Evolutionary conservation across 208 protist species (phyloP).

Genomic region (Wallacemonas sp.): DNA sequence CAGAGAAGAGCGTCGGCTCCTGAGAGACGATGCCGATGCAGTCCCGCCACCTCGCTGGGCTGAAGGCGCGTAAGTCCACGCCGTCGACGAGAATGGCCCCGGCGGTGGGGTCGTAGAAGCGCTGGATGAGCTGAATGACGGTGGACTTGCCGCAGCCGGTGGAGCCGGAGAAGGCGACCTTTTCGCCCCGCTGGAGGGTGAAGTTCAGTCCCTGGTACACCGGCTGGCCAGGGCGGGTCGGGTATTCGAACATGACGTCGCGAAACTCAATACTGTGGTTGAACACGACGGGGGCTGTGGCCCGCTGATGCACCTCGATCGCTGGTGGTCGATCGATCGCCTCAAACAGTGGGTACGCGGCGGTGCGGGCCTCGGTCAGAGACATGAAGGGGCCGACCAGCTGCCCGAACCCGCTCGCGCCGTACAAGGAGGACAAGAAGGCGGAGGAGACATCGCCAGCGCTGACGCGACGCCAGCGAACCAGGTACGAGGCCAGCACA

Average conservation of each 20-base stretch:
- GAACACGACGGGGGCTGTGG: conserved; percentile 17
- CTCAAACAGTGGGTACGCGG: conserved; percentile 48
- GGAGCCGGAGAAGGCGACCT: conserved; percentile 59
- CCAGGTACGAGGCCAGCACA: conserved; percentile 31
- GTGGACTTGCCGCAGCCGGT: conserved; percentile 65
- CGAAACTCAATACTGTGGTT: conserved; percentile 27
- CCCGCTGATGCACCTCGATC: conserved; percentile 30
- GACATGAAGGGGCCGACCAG: conserved; percentile 33
- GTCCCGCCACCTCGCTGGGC: conserved; percentile 44
- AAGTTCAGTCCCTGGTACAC: conserved; percentile 26
- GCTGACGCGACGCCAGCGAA: conserved; percentile 18
- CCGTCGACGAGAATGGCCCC: conserved; percentile 78
- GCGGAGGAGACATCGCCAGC: conserved; percentile 25
- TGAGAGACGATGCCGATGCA: conserved; percentile 80
- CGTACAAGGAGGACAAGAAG: conserved; percentile 39
- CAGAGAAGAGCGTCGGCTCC: conserved; percentile 82
- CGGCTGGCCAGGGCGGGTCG: conserved; percentile 17
- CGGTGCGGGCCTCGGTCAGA: conserved; percentile 44
- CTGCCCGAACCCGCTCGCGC: conserved; percentile 23
- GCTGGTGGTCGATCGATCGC: conserved; percentile 50
- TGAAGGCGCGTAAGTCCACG: conserved; percentile 46
- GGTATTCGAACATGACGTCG: conserved; percentile 36
- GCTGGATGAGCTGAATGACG: conserved; percentile 52
- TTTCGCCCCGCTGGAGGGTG: conserved; percentile 20
- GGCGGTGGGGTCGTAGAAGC: conserved; percentile 72